These are phyloP conservation scores for Mycena sp. DNA, from an alignment of 1,284 basidiomycete species.

Conservation along the genomic window DNA sequence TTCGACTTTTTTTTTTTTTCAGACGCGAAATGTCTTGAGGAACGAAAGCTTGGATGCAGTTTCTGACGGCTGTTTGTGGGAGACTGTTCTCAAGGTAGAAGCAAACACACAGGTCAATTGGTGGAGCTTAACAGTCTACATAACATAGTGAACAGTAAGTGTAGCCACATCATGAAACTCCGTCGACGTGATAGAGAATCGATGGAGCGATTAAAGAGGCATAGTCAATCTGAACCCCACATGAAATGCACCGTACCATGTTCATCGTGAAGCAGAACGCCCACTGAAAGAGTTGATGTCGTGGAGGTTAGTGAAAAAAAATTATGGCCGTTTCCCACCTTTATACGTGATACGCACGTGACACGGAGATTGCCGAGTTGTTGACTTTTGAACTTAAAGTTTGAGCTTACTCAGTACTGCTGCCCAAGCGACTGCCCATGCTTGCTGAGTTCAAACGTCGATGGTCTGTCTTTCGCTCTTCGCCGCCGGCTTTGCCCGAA, in stretches of 20 bases:
- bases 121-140: too few relatives aligned
- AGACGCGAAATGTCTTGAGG: too few relatives aligned
- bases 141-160: constrained; percentile 45
- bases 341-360: too few relatives aligned
- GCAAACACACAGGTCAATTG: too few relatives aligned
- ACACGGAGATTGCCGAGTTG: too few relatives aligned
- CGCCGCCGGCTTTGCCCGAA: constrained; percentile 57
- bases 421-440: constrained; percentile 41
- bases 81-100: too few relatives aligned
- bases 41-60: too few relatives aligned
- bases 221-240: constrained; percentile 61
- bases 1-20: too few relatives aligned
- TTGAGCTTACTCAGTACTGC: constrained; percentile 1
- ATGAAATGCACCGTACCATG: constrained; percentile 47
- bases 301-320: constrained; percentile 54
- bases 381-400: too few relatives aligned
- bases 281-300: constrained; percentile 57
- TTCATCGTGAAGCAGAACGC: constrained; percentile 67
- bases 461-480: constrained; percentile 6
- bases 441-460: constrained; percentile 38
- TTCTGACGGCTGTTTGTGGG: too few relatives aligned
- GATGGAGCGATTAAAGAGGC: constrained; percentile 85
- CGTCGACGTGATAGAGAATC: constrained; percentile 70
- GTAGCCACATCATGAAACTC: constrained; percentile 86
- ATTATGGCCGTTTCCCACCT: too few relatives aligned